A percentile compares a stretch with the other conserved stretches of the same genome.
Evolutionary conservation across 768 basidiomycete species (phyloP).

Genomic region (Flagelloscypha sp.): DNA sequence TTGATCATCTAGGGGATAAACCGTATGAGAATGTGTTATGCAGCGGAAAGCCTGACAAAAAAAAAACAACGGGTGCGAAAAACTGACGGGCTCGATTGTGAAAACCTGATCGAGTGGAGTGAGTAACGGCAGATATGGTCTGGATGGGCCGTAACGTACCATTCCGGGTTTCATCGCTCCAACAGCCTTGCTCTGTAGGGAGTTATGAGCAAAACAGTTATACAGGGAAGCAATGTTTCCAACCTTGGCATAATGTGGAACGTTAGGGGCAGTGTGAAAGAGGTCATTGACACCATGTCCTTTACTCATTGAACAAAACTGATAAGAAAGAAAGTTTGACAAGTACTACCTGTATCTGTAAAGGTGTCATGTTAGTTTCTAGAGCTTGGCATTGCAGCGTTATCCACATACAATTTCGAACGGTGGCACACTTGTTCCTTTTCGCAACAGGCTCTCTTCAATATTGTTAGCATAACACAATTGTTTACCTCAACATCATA

Average conservation of each 20-base stretch:
- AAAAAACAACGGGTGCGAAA: slow-evolving; percentile 1
- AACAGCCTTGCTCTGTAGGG: slow-evolving; percentile 83
- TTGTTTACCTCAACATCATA: slow-evolving; percentile 8
- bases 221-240: too few species aligned
- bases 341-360: too few species aligned
- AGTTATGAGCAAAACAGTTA: too few species aligned
- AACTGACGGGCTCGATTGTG: slow-evolving; percentile 70
- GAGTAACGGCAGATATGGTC: slow-evolving; percentile 3
- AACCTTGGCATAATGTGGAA: slow-evolving; percentile 95
- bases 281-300: slow-evolving; percentile 85
- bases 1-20: slow-evolving; percentile 77
- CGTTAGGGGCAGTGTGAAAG: slow-evolving; percentile 81
- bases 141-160: slow-evolving; percentile 43
- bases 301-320: too few species aligned
- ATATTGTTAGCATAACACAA: slow-evolving; percentile 1
- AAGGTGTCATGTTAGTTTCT: too few species aligned
- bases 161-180: slow-evolving; percentile 92
- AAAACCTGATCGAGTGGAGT: slow-evolving; percentile 34
- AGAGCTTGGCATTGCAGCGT: too few species aligned
- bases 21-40: slow-evolving; percentile 2
- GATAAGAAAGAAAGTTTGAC: too few species aligned
- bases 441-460: slow-evolving; percentile 78
- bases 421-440: slow-evolving; percentile 79
- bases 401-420: slow-evolving; percentile 89
- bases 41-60: slow-evolving; percentile 6